These are phyloP conservation scores for Tuber microsphaerosporum DNA, from an alignment of 495 filamentous ascomycete genomes.

Conservation along the genomic window DNA sequence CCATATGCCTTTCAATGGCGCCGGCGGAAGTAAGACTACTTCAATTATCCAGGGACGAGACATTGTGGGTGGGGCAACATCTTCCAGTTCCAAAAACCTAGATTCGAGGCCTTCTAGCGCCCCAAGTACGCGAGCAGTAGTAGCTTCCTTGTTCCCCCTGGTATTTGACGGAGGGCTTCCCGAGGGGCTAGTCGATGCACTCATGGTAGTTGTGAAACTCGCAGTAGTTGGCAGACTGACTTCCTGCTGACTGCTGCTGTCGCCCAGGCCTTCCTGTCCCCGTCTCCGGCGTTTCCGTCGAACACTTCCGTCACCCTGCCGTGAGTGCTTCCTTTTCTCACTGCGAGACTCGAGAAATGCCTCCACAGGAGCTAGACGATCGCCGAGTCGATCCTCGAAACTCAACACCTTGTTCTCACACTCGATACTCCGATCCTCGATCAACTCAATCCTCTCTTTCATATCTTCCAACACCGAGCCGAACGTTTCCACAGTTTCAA, in stretches of 20 bases:
- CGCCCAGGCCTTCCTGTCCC: neutral
- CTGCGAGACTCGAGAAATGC: slow-evolving; percentile 5
- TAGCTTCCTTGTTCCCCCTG: neutral
- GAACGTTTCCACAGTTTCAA: slow-evolving; percentile 34
- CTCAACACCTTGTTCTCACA: slow-evolving; percentile 25
- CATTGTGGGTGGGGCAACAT: slow-evolving; percentile 11
- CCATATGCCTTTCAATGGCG: slow-evolving; percentile 31
- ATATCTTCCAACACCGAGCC: slow-evolving; percentile 30
- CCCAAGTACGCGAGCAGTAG: slow-evolving; percentile 12
- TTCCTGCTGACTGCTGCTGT: slow-evolving; percentile 8
- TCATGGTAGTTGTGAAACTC: slow-evolving; percentile 29
- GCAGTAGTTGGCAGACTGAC: slow-evolving; percentile 4
- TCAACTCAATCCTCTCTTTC: slow-evolving; percentile 30
- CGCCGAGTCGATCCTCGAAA: slow-evolving; percentile 31
- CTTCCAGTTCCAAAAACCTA: slow-evolving; percentile 25
- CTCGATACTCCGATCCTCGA: slow-evolving; percentile 26
- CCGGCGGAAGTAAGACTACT: slow-evolving; percentile 30
- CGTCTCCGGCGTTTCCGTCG: slow-evolving; percentile 6
- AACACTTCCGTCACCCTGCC: neutral
- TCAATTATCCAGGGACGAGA: slow-evolving; percentile 29
- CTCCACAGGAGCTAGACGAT: slow-evolving; percentile 28
- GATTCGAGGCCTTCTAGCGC: slow-evolving; percentile 14
- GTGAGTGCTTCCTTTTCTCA: slow-evolving; percentile 24
- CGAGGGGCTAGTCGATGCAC: slow-evolving; percentile 19
- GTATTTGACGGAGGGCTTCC: neutral